Evolutionary conservation across 805 yeast genomes (phyloP).

Genomic region (Saturnispora besseyi): DNA sequence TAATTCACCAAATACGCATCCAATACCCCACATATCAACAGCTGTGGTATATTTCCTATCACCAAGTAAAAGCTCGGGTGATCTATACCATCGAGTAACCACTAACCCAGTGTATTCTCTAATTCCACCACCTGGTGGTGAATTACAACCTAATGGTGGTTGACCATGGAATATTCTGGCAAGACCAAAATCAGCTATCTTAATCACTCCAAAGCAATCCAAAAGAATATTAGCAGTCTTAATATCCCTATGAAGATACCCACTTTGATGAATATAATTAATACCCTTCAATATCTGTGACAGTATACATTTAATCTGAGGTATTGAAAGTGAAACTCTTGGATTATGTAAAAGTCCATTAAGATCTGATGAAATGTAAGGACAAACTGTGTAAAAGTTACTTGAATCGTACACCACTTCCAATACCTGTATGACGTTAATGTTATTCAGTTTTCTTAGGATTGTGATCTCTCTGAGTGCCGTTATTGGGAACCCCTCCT

Average conservation of each 20-base stretch:
- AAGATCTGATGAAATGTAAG: slow-evolving; percentile 87
- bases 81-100: slow-evolving; percentile 96
- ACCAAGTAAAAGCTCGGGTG: slow-evolving; percentile 87
- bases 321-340: slow-evolving; percentile 43
- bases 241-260: slow-evolving; percentile 77
- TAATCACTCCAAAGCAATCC: slow-evolving; percentile 65
- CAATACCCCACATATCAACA: slow-evolving; percentile 96
- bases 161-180: slow-evolving; percentile 53
- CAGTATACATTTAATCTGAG: slow-evolving; percentile 79
- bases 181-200: slow-evolving; percentile 92
- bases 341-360: slow-evolving; percentile 86
- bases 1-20: slow-evolving; percentile 91
- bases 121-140: slow-evolving; percentile 45
- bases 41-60: slow-evolving; percentile 85
- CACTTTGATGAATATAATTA: slow-evolving; percentile 60
- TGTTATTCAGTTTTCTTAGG: slow-evolving; percentile 58
- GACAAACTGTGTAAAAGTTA: slow-evolving; percentile 76
- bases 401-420: slow-evolving; percentile 62
- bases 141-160: slow-evolving; percentile 17
- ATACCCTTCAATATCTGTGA: slow-evolving; percentile 71
- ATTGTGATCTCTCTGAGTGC: slow-evolving; percentile 89
- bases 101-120: slow-evolving; percentile 55
- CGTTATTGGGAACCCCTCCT: slow-evolving; percentile 85
- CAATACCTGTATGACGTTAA: slow-evolving; percentile 63
- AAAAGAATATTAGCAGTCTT: slow-evolving; percentile 92